Base-by-base conservation (phyloP, 257 asterid genomes). In the Solanum tarijense region DNA sequence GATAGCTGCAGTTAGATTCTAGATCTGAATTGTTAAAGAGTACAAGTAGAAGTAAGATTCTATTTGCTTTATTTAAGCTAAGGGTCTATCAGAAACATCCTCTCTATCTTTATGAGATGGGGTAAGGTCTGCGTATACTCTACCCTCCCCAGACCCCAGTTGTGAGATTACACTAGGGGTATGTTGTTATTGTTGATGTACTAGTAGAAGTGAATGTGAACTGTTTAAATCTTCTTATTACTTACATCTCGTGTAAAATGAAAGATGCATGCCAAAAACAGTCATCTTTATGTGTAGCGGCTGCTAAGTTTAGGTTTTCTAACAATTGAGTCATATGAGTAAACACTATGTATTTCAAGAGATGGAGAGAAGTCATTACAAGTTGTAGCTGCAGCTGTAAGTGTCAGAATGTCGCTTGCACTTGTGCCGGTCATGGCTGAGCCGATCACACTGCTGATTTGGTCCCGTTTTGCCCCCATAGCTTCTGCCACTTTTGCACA, bases 401-500 rank as follows among this genome's bases (percentile, higher is more conserved):
- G 94, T 6, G 98, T 94, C 13, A 94, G 87, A 38, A 96, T 94
- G 88, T 96, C 98, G 60, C 91, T 86, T 5, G 95, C 90, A 65
- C 90, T 91, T 48, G 98, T 93, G 31, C 94, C 91, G 20, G 91
- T 93, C 89, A 94, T 92, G 65, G 98, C 96, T 1, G 98, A 95
- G 43, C 96, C 92, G 21, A 96, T 93, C 12, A 89, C 95, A 36
- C 93, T 83, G 88, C 92, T 93, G 73, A 96, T 93, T 86, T 93
- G 95, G 88, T 94, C 98, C 89, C 94, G 93, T 91, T 91, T 94
- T 21, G 99, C 99, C 66, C 99, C 99, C 98, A 95, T 96, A 13
- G 98, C 96, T 92, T 96, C 99, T 1, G 99, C 99, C 68, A 94
- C 94, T 91, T 95, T 92, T 7, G 98, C 98, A 12, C 99, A 96